Percentiles rank a stretch among this genome's conserved stretches.
Conservation (phyloP, 345 rosid genomes). For the Litchi chinensis region DNA sequence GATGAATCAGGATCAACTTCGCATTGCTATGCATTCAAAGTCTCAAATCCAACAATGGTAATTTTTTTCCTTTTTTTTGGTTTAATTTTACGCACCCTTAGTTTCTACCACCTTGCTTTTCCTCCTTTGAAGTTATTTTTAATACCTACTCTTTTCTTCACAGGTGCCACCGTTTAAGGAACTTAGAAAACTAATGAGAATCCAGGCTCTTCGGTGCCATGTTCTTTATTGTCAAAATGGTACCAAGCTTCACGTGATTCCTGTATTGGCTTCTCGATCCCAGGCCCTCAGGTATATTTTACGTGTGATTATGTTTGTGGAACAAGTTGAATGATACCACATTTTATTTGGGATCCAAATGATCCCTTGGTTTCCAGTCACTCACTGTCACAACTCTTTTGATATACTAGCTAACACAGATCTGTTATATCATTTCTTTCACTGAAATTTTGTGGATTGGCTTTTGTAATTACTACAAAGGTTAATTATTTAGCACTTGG, state of each 20-base stretch:
- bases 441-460: neutral
- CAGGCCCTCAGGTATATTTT: conserved; percentile 70
- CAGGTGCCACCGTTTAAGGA: conserved; percentile 69
- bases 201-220: conserved; percentile 72
- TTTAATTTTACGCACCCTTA: neutral
- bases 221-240: conserved; percentile 66
- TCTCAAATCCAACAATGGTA: conserved; percentile 54
- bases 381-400: neutral
- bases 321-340: too few species aligned
- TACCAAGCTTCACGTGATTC: conserved; percentile 61
- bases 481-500: neutral
- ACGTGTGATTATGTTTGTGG: too few species aligned
- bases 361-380: neutral
- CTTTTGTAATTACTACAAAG: neutral
- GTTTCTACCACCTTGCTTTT: neutral
- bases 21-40: conserved; percentile 61
- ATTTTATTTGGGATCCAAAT: too few species aligned
- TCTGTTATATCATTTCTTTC: neutral
- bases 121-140: neutral
- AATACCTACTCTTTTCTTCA: conserved; percentile 13
- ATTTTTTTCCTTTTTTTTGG: neutral
- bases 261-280: conserved; percentile 76
- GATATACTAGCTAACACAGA: neutral
- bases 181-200: conserved; percentile 69
- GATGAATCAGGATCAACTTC: conserved; percentile 56